Conservation (phyloP, 148 eudicot species). For the Beta vulgaris region DNA sequence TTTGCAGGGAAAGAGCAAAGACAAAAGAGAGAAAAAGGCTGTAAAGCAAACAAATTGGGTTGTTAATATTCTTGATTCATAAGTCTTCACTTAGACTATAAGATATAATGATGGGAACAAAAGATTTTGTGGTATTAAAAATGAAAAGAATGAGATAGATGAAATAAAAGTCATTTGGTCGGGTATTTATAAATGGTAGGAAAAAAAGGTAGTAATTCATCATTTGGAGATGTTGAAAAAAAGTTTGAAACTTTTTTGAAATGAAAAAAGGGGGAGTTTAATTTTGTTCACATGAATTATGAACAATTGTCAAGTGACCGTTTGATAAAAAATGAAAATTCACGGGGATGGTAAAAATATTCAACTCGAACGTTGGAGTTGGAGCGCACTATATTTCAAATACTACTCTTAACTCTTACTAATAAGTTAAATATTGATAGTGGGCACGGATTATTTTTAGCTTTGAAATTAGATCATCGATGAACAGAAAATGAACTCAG, state of each 20-base stretch:
- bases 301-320: conserved; percentile 23
- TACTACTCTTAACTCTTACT: no score
- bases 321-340: conserved; percentile 26
- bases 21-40: conserved; percentile 26
- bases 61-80: neutral
- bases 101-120: conserved; percentile 21
- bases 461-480: no score
- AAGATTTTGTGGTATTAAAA: neutral
- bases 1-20: conserved; percentile 11
- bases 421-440: no score
- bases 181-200: conserved; percentile 29
- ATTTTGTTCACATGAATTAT: conserved; percentile 34
- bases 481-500: no score
- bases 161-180: conserved; percentile 6
- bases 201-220: neutral
- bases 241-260: conserved; percentile 12
- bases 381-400: conserved; percentile 68
- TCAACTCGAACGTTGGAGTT: conserved; percentile 66
- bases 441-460: no score
- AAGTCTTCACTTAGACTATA: conserved; percentile 25
- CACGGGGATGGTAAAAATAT: conserved; percentile 61
- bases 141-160: neutral
- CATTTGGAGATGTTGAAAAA: neutral
- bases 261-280: conserved; percentile 15
- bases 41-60: conserved; percentile 32